Evolutionary conservation across 495 filamentous ascomycete genomes (phyloP), one percentile per base, ranked within the genome.

Genomic region (Glonium stellatum): DNA sequence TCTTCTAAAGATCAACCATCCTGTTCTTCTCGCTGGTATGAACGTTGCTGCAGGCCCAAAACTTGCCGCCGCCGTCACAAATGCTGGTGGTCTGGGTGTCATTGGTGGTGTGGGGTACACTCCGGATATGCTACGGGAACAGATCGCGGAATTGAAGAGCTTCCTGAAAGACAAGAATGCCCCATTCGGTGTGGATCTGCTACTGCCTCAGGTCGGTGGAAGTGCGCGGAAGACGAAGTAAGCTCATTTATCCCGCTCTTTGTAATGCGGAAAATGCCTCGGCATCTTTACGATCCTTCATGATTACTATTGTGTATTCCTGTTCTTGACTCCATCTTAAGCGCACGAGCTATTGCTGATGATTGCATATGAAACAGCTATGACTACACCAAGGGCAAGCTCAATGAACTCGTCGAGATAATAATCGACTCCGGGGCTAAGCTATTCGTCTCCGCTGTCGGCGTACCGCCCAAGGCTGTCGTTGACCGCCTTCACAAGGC

Each of bases 361-460:
- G 12, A 13, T 12, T 4, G 12, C 44, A 49, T 54, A 41, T 57
- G 51, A 63, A 53, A 44, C 69, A 97, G 93, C 83, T 96, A 98
- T 76, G 93, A 98, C 77, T 98, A 98, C 80, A 98, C 93, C 70
- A 96, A 98, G 79, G 93, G 93, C 71, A 97, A 97, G 79, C 87
- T 98, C 54, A 79, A 90, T 73, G 86, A 95, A 70, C 82, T 98
- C 46, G 77, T 96, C 72, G 85, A 90, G 72, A 91, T 95, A 66
- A 87, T 97, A 75, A 95, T 98, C 76, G 85, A 91, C 69, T 87
- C 84, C 56, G 88, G 89, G 56, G 88, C 91, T 58, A 89, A 85
- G 76, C 83, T 97, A 57, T 98, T 98, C 76, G 95, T 98, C 69
- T 95, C 88, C 64, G 93, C 93, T 70, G 89, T 98, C 72, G 93